Percentiles rank a stretch among this genome's conserved stretches.
These are phyloP conservation scores for Steccherinum ochraceum DNA, from an alignment of 768 basidiomycete genomes.

Conservation along the genomic window DNA sequence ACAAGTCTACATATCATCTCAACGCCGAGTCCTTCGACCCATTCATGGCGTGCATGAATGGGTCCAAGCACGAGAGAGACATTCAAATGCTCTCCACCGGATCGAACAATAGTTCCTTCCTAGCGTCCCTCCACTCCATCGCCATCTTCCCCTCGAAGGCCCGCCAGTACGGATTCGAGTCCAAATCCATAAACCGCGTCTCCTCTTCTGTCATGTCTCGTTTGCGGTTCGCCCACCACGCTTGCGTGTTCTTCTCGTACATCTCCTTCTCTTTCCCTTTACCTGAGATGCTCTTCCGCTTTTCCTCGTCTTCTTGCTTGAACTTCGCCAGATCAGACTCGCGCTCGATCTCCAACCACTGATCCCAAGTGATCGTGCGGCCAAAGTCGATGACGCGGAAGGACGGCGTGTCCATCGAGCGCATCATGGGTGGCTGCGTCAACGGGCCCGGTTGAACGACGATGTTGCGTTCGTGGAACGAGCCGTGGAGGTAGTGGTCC, in stretches of 20 bases:
- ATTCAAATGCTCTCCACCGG: neutral
- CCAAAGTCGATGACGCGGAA: conserved; percentile 52
- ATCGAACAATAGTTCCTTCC: neutral
- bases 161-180: neutral
- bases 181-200: neutral
- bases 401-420: conserved; percentile 24
- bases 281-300: neutral
- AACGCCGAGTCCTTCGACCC: no score
- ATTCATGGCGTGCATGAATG: no score
- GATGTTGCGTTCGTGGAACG: conserved; percentile 36
- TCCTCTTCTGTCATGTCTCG: neutral
- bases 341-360: neutral
- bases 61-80: no score
- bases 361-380: conserved; percentile 16
- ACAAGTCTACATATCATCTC: no score
- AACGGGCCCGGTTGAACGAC: conserved; percentile 38
- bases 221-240: neutral
- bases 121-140: neutral
- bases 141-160: neutral
- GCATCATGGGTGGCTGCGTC: conserved; percentile 21
- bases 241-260: neutral
- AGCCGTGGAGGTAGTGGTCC: conserved; percentile 34
- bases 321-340: neutral
- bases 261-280: neutral
- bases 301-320: neutral